Conservation (phyloP, 805 yeast genomes). For the Tanozyma kutaoensis region DNA sequence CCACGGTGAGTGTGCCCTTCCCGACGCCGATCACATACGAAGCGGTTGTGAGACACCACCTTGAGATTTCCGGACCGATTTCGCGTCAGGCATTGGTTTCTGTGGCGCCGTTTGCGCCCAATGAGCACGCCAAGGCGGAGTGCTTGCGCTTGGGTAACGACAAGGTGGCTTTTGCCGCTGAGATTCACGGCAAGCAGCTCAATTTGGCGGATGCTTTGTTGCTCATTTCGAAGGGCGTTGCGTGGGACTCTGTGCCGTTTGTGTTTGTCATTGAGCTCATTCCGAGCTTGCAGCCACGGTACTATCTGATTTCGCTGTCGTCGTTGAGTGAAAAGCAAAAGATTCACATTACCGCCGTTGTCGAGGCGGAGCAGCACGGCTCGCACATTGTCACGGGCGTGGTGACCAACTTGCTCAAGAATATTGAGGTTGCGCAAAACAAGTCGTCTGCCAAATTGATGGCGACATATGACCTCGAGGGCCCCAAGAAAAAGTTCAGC, state of each 20-base stretch:
- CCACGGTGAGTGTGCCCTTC: conserved; percentile 50
- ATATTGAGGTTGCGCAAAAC: conserved; percentile 51
- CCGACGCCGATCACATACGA: conserved; percentile 83
- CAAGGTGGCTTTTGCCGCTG: conserved; percentile 53
- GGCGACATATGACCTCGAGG: conserved; percentile 59
- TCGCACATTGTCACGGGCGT: conserved; percentile 58
- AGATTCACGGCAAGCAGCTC: conserved; percentile 45
- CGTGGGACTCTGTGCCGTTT: conserved; percentile 78
- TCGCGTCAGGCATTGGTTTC: conserved; percentile 76
- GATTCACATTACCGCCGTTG: conserved; percentile 83
- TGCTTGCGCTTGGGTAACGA: conserved; percentile 47
- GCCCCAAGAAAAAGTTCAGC: conserved; percentile 56
- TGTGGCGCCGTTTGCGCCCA: conserved; percentile 75
- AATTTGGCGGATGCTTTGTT: conserved; percentile 69
- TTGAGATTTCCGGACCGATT: conserved; percentile 87
- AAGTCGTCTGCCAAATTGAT: conserved; percentile 22
- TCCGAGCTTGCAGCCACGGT: conserved; percentile 81
- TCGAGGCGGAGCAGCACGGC: conserved; percentile 43
- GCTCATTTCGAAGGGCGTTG: conserved; percentile 41
- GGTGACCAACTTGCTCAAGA: conserved; percentile 74
- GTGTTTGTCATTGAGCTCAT: conserved; percentile 71
- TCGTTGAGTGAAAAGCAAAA: conserved; percentile 61
- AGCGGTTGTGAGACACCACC: conserved; percentile 69
- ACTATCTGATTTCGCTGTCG: conserved; percentile 91
- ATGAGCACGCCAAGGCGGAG: conserved; percentile 35